Evolutionary conservation across 2,329 filamentous ascomycete genomes (phyloP), one percentile per base, ranked within the genome.

Genomic region (Penicillium digitatum): DNA sequence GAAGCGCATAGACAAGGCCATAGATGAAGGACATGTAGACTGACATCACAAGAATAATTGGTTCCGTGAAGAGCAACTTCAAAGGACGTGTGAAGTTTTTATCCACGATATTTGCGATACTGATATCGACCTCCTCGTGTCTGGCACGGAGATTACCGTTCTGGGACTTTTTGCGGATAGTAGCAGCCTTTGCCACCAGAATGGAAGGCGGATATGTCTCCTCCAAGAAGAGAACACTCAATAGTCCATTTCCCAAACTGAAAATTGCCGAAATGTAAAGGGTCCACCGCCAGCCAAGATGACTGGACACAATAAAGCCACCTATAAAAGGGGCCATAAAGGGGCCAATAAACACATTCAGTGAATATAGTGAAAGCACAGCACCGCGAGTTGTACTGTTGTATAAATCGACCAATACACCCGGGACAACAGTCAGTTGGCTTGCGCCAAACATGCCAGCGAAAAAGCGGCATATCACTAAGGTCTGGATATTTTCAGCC

Each of bases 131-230:
- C 63, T 78, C 75, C 58, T 80, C 78, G 42, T 73, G 71, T 56
- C 76, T 79, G 4, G 81, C 79, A 61, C 82, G 80, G 42, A 83
- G 81, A 0, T 78, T 80, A 79, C 78, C 81, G 53, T 83, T 83
- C 50, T 74, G 72, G 0, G 80, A 83, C 18, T 76, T 60, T 11
- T 77, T 72, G 22, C 81, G 73, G 1, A 84, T 64, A 37, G 77
- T 72, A 1, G 72, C 67, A 0, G 81, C 81, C 63, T 83, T 84
- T 24, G 69, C 62, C 16, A 81, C 75, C 0, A 83, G 73, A 3
- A 84, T 73, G 0, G 79, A 72, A 0, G 80, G 79, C 0, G 79
- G 73, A 55, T 82, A 83, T 0, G 80, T 79, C 63, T 84, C 81
- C 37, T 78, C 68, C 20, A 82, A 70, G 60, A 82, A 80, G 14